These are phyloP conservation scores for Echinochloa phyllopogon DNA, from an alignment of 176 grass and related monocot genomes.

Conservation along the genomic window DNA sequence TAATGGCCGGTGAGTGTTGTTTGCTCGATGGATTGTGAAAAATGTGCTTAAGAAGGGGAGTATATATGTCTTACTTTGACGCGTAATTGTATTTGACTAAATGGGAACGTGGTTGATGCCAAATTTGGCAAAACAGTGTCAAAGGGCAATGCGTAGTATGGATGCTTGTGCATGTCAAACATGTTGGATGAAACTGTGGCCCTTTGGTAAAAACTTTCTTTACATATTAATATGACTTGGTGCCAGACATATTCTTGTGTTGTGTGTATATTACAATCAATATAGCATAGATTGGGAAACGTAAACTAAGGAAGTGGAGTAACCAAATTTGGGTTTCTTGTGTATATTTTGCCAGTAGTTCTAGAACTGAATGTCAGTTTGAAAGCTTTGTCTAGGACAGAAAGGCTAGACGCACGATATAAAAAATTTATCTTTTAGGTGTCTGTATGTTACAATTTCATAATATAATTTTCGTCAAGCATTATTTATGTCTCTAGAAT, in stretches of 20 bases:
- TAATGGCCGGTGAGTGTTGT: neutral
- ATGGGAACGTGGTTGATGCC: neutral
- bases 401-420: neutral
- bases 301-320: neutral
- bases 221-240: neutral
- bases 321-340: neutral
- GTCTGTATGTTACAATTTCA: too few relatives aligned
- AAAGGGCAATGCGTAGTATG: neutral
- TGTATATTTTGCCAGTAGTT: neutral
- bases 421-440: neutral
- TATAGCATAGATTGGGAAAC: neutral
- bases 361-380: neutral
- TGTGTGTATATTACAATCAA: neutral
- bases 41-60: neutral
- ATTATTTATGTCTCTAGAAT: too few relatives aligned
- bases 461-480: too few relatives aligned
- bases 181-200: neutral
- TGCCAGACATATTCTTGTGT: neutral
- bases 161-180: too few relatives aligned
- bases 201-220: neutral
- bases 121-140: neutral
- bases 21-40: neutral
- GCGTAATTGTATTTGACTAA: neutral
- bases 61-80: neutral
- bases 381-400: neutral